Percentiles rank a stretch among this genome's conserved stretches.
Evolutionary conservation across 139 green algal species (phyloP).

Genomic region (Chlorella sp.): DNA sequence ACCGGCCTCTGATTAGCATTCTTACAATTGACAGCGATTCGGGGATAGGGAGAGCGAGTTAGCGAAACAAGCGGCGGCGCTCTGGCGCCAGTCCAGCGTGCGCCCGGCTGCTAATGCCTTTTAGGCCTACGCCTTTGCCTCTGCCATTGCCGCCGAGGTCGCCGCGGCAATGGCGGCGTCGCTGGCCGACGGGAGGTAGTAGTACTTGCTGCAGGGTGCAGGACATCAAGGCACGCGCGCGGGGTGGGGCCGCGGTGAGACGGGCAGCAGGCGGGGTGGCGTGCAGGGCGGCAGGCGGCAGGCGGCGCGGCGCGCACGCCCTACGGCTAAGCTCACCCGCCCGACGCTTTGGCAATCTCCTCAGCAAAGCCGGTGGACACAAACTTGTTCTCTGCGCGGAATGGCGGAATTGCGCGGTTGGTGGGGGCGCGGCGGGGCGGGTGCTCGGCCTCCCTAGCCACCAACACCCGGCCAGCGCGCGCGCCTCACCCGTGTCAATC

Average conservation of each 20-base stretch:
- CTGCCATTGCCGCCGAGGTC: conserved; percentile 81
- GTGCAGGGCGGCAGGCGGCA: not conserved
- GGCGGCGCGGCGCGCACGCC: not conserved
- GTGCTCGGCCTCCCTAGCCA: no score
- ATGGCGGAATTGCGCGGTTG: no score
- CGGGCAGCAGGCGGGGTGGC: not conserved
- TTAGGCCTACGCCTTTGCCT: conserved; percentile 41
- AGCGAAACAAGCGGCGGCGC: no score
- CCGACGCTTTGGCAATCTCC: conserved; percentile 90
- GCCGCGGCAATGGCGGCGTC: conserved; percentile 90
- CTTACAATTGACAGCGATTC: no score
- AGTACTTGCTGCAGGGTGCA: conserved; percentile 58
- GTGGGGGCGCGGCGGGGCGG: no score
- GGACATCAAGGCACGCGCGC: not conserved
- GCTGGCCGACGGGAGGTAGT: conserved; percentile 95
- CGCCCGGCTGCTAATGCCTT: no score
- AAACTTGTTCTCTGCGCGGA: conserved; percentile 90
- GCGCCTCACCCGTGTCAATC: conserved; percentile 91
- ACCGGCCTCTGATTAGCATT: no score
- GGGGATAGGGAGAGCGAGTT: no score
- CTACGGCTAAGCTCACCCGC: conserved; percentile 49
- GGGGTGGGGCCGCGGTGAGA: not conserved
- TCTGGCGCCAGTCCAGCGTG: no score
- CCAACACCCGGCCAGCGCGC: not conserved
- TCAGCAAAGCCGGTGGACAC: conserved; percentile 99